Conservation (phyloP, 176 grass and related monocot species). For the Calamus simplicifolius region DNA sequence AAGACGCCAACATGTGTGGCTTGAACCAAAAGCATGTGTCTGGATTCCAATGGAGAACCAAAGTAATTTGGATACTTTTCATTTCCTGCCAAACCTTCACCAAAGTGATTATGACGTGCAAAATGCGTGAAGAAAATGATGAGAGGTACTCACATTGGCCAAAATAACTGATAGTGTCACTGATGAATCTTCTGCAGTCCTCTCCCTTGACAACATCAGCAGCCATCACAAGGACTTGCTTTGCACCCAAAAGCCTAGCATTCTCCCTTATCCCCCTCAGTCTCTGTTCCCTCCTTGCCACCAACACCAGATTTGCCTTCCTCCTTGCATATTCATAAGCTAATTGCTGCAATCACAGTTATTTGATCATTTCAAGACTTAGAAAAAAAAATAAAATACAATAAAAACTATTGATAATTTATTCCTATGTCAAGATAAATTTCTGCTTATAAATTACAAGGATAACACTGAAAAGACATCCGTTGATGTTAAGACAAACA, state of each 20-base stretch:
- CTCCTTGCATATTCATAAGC: slow-evolving; percentile 83
- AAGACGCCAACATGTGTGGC: too few relatives aligned
- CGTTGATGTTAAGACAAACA: too few relatives aligned
- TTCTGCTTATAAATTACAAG: too few relatives aligned
- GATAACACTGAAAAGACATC: too few relatives aligned
- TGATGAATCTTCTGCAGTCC: slow-evolving; percentile 66
- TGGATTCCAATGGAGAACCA: too few relatives aligned
- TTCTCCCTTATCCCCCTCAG: slow-evolving; percentile 71
- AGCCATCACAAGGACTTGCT: slow-evolving; percentile 67
- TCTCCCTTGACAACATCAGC: slow-evolving; percentile 88
- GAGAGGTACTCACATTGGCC: slow-evolving; percentile 48
- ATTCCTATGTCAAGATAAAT: not conserved
- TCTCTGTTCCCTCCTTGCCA: slow-evolving; percentile 76
- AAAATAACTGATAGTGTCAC: slow-evolving; percentile 72
- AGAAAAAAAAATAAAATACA: not conserved
- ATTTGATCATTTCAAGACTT: too few relatives aligned
- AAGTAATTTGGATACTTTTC: too few relatives aligned
- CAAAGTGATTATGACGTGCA: not conserved
- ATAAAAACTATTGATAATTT: not conserved
- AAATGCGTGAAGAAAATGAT: not conserved
- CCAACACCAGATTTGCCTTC: slow-evolving; percentile 65
- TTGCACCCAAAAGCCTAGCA: slow-evolving; percentile 50
- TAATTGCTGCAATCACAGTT: slow-evolving; percentile 43
- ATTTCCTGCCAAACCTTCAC: too few relatives aligned
- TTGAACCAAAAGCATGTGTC: too few relatives aligned